Base-by-base conservation (phyloP, 1,284 basidiomycete genomes). In the Lignosus rhinocerotis region DNA sequence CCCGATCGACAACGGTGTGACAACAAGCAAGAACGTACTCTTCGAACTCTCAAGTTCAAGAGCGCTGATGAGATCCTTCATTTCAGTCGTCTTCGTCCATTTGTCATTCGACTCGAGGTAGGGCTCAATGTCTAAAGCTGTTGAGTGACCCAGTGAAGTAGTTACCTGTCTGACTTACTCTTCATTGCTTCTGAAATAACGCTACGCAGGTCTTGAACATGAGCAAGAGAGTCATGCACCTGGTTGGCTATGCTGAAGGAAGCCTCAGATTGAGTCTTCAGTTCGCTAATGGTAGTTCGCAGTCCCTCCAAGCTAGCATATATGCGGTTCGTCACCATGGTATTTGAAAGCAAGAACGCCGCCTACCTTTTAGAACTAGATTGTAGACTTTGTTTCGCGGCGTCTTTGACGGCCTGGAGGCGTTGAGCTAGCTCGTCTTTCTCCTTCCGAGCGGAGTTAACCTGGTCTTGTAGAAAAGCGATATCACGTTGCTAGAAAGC, bases 211-310 rank as follows among this genome's bases (percentile, higher is more conserved):
- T 72, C 67, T 31, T 65, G 62, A 10, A 75, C 64, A 34, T 72
- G 67, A 5, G 65, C 62, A 8, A 74, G 53, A 6, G 68, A 65
- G 6, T 61, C 58, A 16, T 69, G 73, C 17, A 69, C 66, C 10
- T 70, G 63, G 10, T 39, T 46, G 14, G 67, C 59, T 16, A 69
- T 62, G 12, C 60, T 61, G 52, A 74, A 73, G 0, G 67, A 66
- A 9, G 66, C 55, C 14, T 69, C 63, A 1, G 74, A 72, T 56
- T 70, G 71, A 1, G 65, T 41, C 53, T 73, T 74, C 12, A 75
- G 63, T 2, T 63, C 64, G 9, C 66, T 59, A 21, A 72, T 19
- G 10, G 63, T 50, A 1, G 48, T 14, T 16, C 66, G 62, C 36
- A 72, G 42, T 8, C 57, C 63, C 10, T 67, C 67, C 34, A 73